Percentiles rank a stretch among this genome's conserved stretches.
Conservation (phyloP, 2,329 filamentous ascomycete species). For the Neofusicoccum parvum region DNA sequence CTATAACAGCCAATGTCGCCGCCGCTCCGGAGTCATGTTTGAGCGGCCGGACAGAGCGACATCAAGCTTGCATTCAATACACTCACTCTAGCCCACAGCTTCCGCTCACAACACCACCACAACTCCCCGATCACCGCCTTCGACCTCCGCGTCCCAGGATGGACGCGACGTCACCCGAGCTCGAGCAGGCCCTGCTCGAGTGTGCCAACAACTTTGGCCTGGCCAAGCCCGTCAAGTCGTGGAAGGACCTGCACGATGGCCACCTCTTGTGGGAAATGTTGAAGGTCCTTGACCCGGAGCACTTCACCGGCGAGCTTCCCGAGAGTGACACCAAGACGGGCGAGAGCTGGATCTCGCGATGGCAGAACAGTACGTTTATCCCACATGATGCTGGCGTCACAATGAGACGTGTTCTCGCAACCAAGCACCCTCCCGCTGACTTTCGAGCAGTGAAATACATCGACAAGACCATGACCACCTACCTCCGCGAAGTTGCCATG, state of each 20-base stretch:
- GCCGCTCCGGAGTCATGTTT: conserved; percentile 14
- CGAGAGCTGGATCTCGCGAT: conserved; percentile 54
- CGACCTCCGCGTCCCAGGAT: conserved; percentile 10
- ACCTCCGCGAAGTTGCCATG: conserved; percentile 50
- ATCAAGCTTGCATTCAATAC: conserved; percentile 5
- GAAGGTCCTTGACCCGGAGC: conserved; percentile 49
- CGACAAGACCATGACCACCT: conserved; percentile 51
- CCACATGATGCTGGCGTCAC: not conserved
- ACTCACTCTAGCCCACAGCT: not conserved
- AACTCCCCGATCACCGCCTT: not conserved
- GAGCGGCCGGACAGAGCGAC: conserved; percentile 3
- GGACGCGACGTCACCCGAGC: conserved; percentile 21
- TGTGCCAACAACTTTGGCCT: conserved; percentile 45
- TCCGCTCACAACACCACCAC: not conserved
- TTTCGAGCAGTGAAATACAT: conserved; percentile 48
- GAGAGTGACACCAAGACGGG: conserved; percentile 46
- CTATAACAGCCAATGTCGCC: conserved; percentile 19
- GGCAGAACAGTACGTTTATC: conserved; percentile 46
- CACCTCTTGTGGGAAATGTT: conserved; percentile 52
- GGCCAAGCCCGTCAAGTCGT: conserved; percentile 37
- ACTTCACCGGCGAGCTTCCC: conserved; percentile 52
- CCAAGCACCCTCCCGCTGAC: conserved; percentile 12
- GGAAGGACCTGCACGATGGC: conserved; percentile 51
- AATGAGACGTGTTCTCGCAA: not conserved
- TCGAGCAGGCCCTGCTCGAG: conserved; percentile 21